Evolutionary conservation across 176 grass and related monocot genomes (phyloP), one percentile per base, ranked within the genome.

Genomic region (Saccharum spontaneum): DNA sequence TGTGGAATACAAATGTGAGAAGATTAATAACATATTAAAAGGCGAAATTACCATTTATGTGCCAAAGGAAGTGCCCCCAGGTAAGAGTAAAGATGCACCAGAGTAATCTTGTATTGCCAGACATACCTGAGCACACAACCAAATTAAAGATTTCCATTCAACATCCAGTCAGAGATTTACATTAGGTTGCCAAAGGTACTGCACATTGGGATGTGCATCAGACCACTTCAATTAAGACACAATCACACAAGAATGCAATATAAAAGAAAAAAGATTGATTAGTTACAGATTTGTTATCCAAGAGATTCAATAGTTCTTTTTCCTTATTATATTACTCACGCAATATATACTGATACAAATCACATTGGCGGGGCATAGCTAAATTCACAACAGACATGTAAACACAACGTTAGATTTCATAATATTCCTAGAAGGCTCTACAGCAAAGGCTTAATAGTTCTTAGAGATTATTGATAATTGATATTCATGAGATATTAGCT

Each of bases 81-180:
- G 76, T 89, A 89, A 85, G 92, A 90, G 84, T 96, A 99, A 61
- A 99, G 78, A 89, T 99, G 97, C 57, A 99, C 73, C 79, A 96
- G 82, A 79, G 80, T 76, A 82, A 96, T 88, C 84, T 94, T 99
- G 82, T 95, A 95, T 78, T 94, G 91, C 93, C 93, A 95, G 60
- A 89, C 79, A 79, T 94, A 86, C 90, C 97, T 99, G 89, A 54
- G 31, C 72, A 89, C 20, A 68, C 6, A 66, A 76, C 11, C 23
- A 89, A 85, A 54, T 74, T 85, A 48, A 60, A 87, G 5, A 59
- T 70, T 78, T 63, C 36, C 15, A 45, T 82, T 86, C 76, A 92
- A 78, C 40, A 70, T 39, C 22, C 41, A 37, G 5, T 72, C 52
- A 86, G 26, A 41, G 52, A 39, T 82, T 72, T 23, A 78, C 17